Evolutionary conservation across 2,329 filamentous ascomycete genomes (phyloP).

Genomic region (Neonectria neomacrospora): DNA sequence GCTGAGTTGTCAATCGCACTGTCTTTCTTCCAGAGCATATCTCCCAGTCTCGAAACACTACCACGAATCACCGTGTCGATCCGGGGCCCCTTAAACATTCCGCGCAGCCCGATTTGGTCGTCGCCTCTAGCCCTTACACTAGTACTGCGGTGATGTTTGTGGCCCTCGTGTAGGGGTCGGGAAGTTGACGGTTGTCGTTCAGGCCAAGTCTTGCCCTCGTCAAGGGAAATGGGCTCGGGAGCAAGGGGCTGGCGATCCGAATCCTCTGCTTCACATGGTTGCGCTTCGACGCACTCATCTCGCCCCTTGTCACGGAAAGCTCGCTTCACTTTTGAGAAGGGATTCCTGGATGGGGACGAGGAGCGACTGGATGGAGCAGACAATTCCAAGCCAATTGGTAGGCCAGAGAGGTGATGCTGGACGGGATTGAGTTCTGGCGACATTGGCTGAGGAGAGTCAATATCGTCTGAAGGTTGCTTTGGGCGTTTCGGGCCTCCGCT

Average conservation of each 20-base stretch:
- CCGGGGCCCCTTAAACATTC: slow-evolving; percentile 81
- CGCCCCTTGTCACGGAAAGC: slow-evolving; percentile 66
- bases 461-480: slow-evolving; percentile 55
- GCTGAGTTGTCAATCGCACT: slow-evolving; percentile 46
- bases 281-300: slow-evolving; percentile 53
- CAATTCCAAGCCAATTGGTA: slow-evolving; percentile 70
- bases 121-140: slow-evolving; percentile 58
- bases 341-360: slow-evolving; percentile 71
- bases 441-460: slow-evolving; percentile 59
- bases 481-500: slow-evolving; percentile 59
- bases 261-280: slow-evolving; percentile 50
- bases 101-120: slow-evolving; percentile 57
- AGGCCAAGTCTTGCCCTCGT: slow-evolving; percentile 50
- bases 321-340: slow-evolving; percentile 65
- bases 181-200: slow-evolving; percentile 41
- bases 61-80: slow-evolving; percentile 77
- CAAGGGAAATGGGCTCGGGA: slow-evolving; percentile 40
- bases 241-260: slow-evolving; percentile 42
- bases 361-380: slow-evolving; percentile 72
- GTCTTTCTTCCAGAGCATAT: slow-evolving; percentile 68
- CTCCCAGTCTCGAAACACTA: slow-evolving; percentile 66
- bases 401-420: slow-evolving; percentile 62
- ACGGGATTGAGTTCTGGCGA: slow-evolving; percentile 64
- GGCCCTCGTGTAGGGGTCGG: slow-evolving; percentile 57
- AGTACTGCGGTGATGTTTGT: slow-evolving; percentile 60